Evolutionary conservation across 2,329 filamentous ascomycete species (phyloP), one percentile per base, ranked within the genome.

Genomic region (Tothia fuscella): DNA sequence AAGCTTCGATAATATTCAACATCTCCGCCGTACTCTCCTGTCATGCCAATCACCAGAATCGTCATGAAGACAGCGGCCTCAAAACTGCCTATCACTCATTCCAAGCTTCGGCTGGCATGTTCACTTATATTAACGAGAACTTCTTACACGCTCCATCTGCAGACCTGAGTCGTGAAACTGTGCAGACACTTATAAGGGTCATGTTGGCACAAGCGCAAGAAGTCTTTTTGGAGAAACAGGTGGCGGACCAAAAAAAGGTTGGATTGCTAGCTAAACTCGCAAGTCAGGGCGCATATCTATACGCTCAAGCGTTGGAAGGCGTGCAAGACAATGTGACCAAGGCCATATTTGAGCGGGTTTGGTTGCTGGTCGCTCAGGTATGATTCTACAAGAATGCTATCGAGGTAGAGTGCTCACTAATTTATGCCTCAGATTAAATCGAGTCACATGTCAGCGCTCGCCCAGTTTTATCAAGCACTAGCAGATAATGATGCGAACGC

Each of bases 121-220:
- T 96, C 62, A 96, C 89, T 41, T 98, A 98, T 56, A 98, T 98
- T 67, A 98, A 98, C 63, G 91, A 98, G 65, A 98, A 98, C 65
- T 98, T 98, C 59, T 69, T 98, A 26, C 91, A 98, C 55, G 91
- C 91, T 2, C 91, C 93, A 1, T 95, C 88, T 6, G 88, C 85
- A n/a, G 91, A 98, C 56, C 65, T 98, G 36, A 96, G 88, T 59
- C 71, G 91, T 46, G 89, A 98, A 38, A 98, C 91, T 0, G 86
- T 98, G 54, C 95, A 95, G 65, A 87, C 86, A 0, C 64, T 98
- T 49, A 96, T 98, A 56, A 76, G 80, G 39, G 77, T 98, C 46
- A 96, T 86, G 72, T 74, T 98, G 42, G 93, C 89, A 2, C 91
- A 98, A 61, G 89, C 83, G 3, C 93, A 98, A 60, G 91, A 98